Base-by-base conservation (phyloP, 116 monocot species). In the Cymodocea nodosa region DNA sequence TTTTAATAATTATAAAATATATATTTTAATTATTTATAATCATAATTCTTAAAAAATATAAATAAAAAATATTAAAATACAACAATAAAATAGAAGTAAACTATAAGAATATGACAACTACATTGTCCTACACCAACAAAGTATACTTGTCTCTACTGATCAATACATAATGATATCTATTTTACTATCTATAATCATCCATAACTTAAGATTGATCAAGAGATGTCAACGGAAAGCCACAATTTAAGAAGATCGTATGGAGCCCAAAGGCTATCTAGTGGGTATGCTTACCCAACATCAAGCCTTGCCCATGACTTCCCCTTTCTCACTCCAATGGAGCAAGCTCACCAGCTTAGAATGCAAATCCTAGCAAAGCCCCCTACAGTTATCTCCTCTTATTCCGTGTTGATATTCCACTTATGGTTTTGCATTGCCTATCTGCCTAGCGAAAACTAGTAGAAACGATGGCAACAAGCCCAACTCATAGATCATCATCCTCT, bases 301-400 rank as follows among this genome's bases (percentile, higher is more conserved):
- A 81, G 75, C 37, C 85, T 59, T 20, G 52, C 73, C 85, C 85
- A 85, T 0, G 85, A 81, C 70, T 85, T 85, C n/a, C 62, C 85
- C 81, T 55, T 85, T 85, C n/a, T 81, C 85, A 69, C 85, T 85
- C 85, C 85, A 85, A 52, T 85, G 85, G 19, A 85, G 63, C 5
- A 85, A 69, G 67, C 85, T 85, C 24, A 85, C 78, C 25, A 76
- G 85, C 9, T 81, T 81, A 1, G 85, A 81, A 52, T 85, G 85
- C 16, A 85, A 72, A 24, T 73, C 63, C n/a, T 81, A 63, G 64
- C 85, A 85, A 30, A 66, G 61, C 18, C 85, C 85, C 12, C 60
- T 55, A 68, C 52, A 77, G 52, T 85, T 85, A 59, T 85, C 85
- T 22, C 85, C 85, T 18, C 85, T 81, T 5, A 85, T 68, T 5